Conservation (phyloP, 148 eudicot genomes). For the Selenicereus undatus region DNA sequence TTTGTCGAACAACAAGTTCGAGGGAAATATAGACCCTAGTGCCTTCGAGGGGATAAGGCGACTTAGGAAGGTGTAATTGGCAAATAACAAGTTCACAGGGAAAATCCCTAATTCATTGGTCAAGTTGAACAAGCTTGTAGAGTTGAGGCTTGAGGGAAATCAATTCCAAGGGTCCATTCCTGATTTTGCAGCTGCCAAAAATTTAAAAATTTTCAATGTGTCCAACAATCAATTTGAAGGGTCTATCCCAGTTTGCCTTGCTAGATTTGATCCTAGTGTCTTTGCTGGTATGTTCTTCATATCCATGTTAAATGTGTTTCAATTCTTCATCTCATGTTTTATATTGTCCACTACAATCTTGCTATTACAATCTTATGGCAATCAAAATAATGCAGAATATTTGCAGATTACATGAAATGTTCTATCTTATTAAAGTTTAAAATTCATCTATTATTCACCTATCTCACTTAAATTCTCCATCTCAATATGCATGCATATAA, state of each 20-base stretch:
- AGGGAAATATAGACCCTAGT: constrained; percentile 21
- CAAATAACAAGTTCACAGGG: constrained; percentile 30
- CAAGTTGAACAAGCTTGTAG: constrained; percentile 23
- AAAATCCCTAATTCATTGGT: constrained; percentile 27
- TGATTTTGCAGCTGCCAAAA: constrained; percentile 18
- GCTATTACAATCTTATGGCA: no score
- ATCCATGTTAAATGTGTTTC: no score
- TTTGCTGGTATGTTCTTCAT: constrained; percentile 39
- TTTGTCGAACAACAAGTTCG: constrained; percentile 29
- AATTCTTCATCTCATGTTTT: no score
- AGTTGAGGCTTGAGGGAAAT: constrained; percentile 26
- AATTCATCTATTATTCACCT: no score
- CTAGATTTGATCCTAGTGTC: constrained; percentile 23
- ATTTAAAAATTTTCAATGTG: constrained; percentile 35
- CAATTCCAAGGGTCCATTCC: constrained; percentile 48
- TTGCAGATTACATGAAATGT: no score
- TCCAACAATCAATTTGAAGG: constrained; percentile 54
- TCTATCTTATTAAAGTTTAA: no score
- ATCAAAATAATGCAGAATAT: no score
- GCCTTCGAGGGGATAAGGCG: constrained; percentile 29
- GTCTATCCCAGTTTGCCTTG: constrained; percentile 40
- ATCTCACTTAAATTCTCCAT: no score
- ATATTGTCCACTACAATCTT: no score
- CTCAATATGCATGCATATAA: neutral
- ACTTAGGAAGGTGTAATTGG: constrained; percentile 28